Base-by-base conservation (phyloP, 768 basidiomycete species). In the Tricholomella constricta region DNA sequence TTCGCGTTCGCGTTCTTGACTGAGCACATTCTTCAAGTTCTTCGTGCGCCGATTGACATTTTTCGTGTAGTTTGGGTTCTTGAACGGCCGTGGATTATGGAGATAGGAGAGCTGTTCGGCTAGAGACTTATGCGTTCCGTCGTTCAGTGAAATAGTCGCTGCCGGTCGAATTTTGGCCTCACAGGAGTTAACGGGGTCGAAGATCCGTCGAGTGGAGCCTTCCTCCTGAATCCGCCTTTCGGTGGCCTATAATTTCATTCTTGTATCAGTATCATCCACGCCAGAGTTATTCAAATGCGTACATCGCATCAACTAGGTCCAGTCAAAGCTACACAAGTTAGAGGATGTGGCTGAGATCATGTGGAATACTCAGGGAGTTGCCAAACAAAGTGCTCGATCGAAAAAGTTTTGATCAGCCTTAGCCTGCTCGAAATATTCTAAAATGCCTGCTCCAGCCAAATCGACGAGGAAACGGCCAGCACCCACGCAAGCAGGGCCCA, bases 1-100 rank as follows among this genome's bases (percentile, higher is more conserved):
- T 56, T 91, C 89, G 1, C 86, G 78, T 59, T 94, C 91, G 5
- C 88, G 80, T 64, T 93, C 91, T 58, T 89, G 87, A 1, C 80
- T 79, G 19, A 94, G 74, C 2, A 94, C 85, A 2, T 83, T 77
- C 70, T 93, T 94, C 62, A 91, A 65, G 58, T 91, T 90, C 74
- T 89, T 91, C 19, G 88, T 82, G 19, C 90, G 78, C 7, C 89
- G 77, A 54, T 83, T 88, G 6, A 78, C 62, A 60, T 90, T 89
- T 69, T 86, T 90, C 6, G 74, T 75, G 61, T 90, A 89, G 23
- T 76, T 66, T 0, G 82, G 77, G 58, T 86, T 90, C 69, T 94
- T 94, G 75, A 93, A 93, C 0, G 89, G 87, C 0, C 87, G 79
- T 0, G 87, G 84, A 23, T 68, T 69, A 51, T 89, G 81, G 2